These are phyloP conservation scores for Chaetomium tenue DNA, from an alignment of 495 filamentous ascomycete genomes.

Conservation along the genomic window DNA sequence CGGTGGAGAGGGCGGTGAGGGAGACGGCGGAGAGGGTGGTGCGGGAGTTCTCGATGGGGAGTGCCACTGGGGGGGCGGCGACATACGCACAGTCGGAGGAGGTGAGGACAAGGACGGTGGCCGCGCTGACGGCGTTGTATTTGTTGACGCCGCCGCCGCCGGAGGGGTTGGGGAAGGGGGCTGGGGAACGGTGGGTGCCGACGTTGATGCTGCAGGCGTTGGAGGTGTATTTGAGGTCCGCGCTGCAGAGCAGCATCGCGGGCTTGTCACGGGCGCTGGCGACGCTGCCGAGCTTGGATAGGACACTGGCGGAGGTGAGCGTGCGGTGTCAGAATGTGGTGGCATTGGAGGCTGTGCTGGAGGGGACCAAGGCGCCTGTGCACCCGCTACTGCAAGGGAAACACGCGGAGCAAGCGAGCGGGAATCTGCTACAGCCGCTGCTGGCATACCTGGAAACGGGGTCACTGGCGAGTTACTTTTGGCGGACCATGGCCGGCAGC, in stretches of 20 bases:
- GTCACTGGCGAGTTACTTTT: constrained; percentile 86
- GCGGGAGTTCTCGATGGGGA: constrained; percentile 77
- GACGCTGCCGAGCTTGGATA: constrained; percentile 76
- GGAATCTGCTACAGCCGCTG: constrained; percentile 70
- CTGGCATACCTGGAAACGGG: constrained; percentile 80
- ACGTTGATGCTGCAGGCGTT: constrained; percentile 72
- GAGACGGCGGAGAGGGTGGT: constrained; percentile 75
- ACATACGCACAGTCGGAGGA: constrained; percentile 83
- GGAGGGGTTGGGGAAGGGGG: constrained; percentile 49
- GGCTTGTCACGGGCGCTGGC: constrained; percentile 69
- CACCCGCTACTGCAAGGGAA: constrained; percentile 58
- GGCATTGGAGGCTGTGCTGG: constrained; percentile 76
- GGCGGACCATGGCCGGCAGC: constrained; percentile 77
- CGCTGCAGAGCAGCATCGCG: constrained; percentile 71
- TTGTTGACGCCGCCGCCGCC: constrained; percentile 61
- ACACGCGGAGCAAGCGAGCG: constrained; percentile 28
- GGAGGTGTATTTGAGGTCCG: constrained; percentile 72
- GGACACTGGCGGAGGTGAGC: constrained; percentile 76
- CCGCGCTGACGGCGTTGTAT: constrained; percentile 75
- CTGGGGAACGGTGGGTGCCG: constrained; percentile 56
- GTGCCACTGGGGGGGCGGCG: constrained; percentile 48
- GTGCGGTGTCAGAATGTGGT: constrained; percentile 86
- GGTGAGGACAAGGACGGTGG: constrained; percentile 66
- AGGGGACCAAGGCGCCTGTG: constrained; percentile 59
- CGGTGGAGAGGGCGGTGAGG: constrained; percentile 66